These are phyloP conservation scores for Phytopythium sindhum DNA, from an alignment of 352 stramenopile genomes.

Conservation along the genomic window DNA sequence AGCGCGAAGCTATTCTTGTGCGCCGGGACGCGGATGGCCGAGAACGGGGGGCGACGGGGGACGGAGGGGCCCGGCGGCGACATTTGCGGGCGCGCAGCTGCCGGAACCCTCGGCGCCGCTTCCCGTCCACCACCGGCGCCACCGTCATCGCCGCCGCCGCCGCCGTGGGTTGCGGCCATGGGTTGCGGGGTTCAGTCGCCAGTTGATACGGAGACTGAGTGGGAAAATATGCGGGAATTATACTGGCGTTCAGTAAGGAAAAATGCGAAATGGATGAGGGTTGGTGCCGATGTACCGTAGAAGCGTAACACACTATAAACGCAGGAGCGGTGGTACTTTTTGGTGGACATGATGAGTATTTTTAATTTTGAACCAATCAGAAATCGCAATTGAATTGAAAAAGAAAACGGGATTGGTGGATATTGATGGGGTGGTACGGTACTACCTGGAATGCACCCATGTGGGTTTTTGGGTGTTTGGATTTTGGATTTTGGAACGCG, in stretches of 20 bases:
- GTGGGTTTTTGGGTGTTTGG: not conserved
- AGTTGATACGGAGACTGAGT: too few species aligned
- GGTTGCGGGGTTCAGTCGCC: not conserved
- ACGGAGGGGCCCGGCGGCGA: not conserved
- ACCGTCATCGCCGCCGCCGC: too few species aligned
- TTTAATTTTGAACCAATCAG: too few species aligned
- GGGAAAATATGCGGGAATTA: not conserved
- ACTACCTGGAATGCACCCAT: not conserved
- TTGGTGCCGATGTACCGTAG: too few species aligned
- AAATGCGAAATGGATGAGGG: not conserved
- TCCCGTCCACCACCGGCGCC: too few species aligned
- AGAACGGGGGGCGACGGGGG: not conserved
- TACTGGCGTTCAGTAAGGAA: not conserved
- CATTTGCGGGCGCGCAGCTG: not conserved
- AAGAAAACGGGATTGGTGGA: too few species aligned
- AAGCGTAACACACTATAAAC: too few species aligned
- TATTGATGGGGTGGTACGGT: not conserved
- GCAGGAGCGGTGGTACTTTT: too few species aligned
- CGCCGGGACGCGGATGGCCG: not conserved
- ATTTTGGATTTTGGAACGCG: not conserved
- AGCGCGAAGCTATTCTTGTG: not conserved
- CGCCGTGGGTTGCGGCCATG: not conserved
- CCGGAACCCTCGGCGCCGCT: not conserved
- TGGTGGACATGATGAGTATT: too few species aligned
- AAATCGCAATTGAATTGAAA: too few species aligned